Conservation (phyloP, 495 filamentous ascomycete genomes). For the Penicillium dipodomyicola region DNA sequence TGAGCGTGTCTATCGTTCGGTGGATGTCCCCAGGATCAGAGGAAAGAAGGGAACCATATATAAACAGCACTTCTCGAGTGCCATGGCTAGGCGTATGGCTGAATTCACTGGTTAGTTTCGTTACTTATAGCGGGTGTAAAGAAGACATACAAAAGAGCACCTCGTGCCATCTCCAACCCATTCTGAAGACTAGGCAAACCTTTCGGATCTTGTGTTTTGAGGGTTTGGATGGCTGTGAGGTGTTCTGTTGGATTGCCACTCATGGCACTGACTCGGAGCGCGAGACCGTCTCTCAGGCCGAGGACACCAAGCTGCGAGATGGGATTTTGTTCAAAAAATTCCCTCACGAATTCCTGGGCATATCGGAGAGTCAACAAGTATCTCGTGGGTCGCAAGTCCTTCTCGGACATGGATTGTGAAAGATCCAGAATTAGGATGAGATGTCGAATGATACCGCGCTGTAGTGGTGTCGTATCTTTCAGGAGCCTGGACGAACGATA, state of each 20-base stretch:
- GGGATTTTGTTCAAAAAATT: slow-evolving; percentile 99
- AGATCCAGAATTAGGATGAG: slow-evolving; percentile 90
- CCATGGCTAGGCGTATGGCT: slow-evolving; percentile 90
- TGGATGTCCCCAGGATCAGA: slow-evolving; percentile 95
- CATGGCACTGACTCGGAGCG: slow-evolving; percentile 80
- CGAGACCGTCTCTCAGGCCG: slow-evolving; percentile 88
- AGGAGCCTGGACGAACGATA: slow-evolving; percentile 56
- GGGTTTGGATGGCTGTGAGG: slow-evolving; percentile 67
- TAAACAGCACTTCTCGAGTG: slow-evolving; percentile 85
- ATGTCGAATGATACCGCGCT: slow-evolving; percentile 95
- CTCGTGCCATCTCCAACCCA: slow-evolving; percentile 90
- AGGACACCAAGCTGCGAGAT: slow-evolving; percentile 92
- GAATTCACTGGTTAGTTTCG: slow-evolving; percentile 22
- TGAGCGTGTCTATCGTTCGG: slow-evolving; percentile 73
- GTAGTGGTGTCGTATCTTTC: slow-evolving; percentile 88
- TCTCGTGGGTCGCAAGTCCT: slow-evolving; percentile 85
- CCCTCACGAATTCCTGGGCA: slow-evolving; percentile 81
- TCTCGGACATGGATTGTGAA: slow-evolving; percentile 89
- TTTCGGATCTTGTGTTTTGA: slow-evolving; percentile 75
- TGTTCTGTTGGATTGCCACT: slow-evolving; percentile 89
- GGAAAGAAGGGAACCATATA: slow-evolving; percentile 86
- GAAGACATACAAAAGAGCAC: slow-evolving; percentile 69
- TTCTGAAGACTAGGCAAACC: slow-evolving; percentile 92
- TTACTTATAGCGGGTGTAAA: not conserved
- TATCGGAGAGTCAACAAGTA: slow-evolving; percentile 80